These are phyloP conservation scores for Geotrichum ghanense DNA, from an alignment of 805 yeast genomes.

Conservation along the genomic window DNA sequence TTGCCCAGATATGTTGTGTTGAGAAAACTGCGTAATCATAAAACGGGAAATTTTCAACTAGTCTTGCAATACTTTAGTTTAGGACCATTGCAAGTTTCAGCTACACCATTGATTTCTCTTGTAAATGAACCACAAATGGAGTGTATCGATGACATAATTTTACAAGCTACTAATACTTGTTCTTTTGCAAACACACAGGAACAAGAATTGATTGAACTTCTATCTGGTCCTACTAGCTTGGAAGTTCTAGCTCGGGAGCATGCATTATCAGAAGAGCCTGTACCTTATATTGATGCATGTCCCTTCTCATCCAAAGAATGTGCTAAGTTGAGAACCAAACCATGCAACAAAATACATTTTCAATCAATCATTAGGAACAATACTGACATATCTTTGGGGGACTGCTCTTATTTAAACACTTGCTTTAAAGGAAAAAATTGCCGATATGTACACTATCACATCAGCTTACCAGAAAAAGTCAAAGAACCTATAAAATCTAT, in stretches of 20 bases:
- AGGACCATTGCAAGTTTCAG: background rate
- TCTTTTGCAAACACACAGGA: background rate
- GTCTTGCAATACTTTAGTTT: background rate
- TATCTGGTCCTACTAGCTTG: conserved; percentile 7
- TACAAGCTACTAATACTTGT: background rate
- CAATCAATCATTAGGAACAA: conserved; percentile 28
- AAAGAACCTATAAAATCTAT: conserved; percentile 3
- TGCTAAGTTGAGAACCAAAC: conserved; percentile 10
- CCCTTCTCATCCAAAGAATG: conserved; percentile 11
- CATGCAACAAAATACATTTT: conserved; percentile 23
- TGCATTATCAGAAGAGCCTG: conserved; percentile 4
- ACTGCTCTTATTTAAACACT: conserved; percentile 88
- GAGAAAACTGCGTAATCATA: background rate
- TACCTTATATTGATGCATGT: conserved; percentile 14
- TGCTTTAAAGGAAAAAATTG: conserved; percentile 80
- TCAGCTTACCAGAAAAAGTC: conserved; percentile 17
- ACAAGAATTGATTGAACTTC: conserved; percentile 5
- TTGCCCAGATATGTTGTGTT: background rate
- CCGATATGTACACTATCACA: conserved; percentile 63
- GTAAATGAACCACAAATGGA: too few relatives aligned
- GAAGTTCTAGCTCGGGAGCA: conserved; percentile 8
- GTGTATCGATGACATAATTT: conserved; percentile 1
- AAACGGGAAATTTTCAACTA: background rate
- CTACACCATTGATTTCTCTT: too few relatives aligned
- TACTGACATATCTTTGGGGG: conserved; percentile 69